These are phyloP conservation scores for Phyllosticta citriasiana DNA, from an alignment of 2,329 filamentous ascomycete species.

Conservation along the genomic window DNA sequence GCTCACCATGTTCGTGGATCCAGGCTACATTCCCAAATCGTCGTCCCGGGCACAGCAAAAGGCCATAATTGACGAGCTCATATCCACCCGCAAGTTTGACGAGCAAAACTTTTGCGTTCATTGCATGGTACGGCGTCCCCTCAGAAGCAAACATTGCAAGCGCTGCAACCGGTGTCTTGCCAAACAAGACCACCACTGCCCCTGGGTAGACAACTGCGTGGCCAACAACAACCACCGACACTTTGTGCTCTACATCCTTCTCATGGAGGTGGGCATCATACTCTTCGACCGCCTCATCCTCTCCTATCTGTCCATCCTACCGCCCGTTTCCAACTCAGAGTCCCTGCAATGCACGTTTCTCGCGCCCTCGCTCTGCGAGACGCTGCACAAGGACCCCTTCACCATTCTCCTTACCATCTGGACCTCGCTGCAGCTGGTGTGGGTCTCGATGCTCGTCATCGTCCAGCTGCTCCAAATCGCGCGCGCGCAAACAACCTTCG, in stretches of 20 bases:
- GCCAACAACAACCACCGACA: slow-evolving; percentile 93
- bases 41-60: slow-evolving; percentile 84
- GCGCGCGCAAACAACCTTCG: slow-evolving; percentile 87
- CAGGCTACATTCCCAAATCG: slow-evolving; percentile 85
- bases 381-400: slow-evolving; percentile 73
- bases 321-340: neutral
- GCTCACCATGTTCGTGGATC: slow-evolving; percentile 76
- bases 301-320: slow-evolving; percentile 47
- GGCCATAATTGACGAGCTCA: slow-evolving; percentile 75
- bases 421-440: slow-evolving; percentile 75
- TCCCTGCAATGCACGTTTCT: slow-evolving; percentile 56
- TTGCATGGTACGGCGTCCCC: slow-evolving; percentile 87
- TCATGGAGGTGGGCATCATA: slow-evolving; percentile 64
- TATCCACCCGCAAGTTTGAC: slow-evolving; percentile 81
- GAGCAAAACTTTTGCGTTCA: slow-evolving; percentile 87
- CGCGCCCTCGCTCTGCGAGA: slow-evolving; percentile 61
- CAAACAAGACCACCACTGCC: slow-evolving; percentile 95
- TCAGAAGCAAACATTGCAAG: slow-evolving; percentile 93
- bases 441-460: slow-evolving; percentile 94
- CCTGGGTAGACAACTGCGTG: slow-evolving; percentile 95
- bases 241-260: slow-evolving; percentile 83
- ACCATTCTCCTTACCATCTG: slow-evolving; percentile 71
- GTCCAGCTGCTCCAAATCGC: slow-evolving; percentile 91
- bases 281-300: slow-evolving; percentile 63
- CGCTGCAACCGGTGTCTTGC: slow-evolving; percentile 86